phyloP scores from a whole-genome alignment of 176 grass and related monocot genomes.

The Oryza glaberrima region DNA sequence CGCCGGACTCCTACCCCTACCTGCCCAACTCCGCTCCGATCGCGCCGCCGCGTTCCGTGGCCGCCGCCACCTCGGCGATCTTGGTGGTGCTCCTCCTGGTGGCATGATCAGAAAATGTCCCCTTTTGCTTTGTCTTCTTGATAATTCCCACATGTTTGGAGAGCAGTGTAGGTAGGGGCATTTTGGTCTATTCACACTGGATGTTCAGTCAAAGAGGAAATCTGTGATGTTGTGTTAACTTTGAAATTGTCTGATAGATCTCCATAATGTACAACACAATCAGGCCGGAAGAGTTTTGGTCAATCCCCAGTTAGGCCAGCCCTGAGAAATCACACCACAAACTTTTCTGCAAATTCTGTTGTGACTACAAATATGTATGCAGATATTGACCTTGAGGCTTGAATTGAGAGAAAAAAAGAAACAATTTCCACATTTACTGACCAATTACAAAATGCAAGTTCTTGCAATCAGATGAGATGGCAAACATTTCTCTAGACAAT shows the following conservation, averaged over 20 bases:
- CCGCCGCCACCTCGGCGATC: not conserved
- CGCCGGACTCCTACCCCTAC: conserved; percentile 78
- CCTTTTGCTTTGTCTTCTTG: not conserved
- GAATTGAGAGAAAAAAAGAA: not conserved
- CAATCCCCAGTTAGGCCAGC: not conserved
- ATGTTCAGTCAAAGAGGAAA: not conserved
- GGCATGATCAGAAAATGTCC: not conserved
- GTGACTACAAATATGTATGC: conserved; percentile 3
- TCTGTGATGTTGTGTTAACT: not conserved
- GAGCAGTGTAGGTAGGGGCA: conserved; percentile 28
- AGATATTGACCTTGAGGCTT: not conserved
- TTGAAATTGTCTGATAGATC: conserved; percentile 15
- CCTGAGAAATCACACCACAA: not conserved
- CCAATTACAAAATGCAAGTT: not conserved
- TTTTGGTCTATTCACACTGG: not conserved
- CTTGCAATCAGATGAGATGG: not conserved
- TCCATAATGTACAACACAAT: not conserved
- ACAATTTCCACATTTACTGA: not conserved
- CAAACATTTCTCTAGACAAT: not conserved
- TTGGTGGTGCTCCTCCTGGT: conserved; percentile 38
- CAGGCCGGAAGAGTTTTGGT: conserved; percentile 24
- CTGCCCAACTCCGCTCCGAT: conserved; percentile 60
- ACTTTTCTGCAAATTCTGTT: not conserved
- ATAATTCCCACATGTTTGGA: not conserved
- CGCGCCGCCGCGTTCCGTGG: not conserved